Evolutionary conservation across 2,329 filamentous ascomycete species (phyloP).

Genomic region (Diaporthe ilicicola): DNA sequence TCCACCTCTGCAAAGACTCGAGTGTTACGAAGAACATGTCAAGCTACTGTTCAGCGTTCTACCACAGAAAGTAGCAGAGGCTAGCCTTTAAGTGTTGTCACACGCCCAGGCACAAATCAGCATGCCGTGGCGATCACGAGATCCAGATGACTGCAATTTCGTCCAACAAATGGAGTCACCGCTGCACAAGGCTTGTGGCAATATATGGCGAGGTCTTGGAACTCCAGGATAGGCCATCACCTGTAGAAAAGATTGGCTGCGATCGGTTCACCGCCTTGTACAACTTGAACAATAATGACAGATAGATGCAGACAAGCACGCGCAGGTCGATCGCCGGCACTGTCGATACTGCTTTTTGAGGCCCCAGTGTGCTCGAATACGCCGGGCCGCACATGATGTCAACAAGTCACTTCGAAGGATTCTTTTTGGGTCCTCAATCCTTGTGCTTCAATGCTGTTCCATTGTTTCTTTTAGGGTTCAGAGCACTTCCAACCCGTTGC

Average conservation of each 20-base stretch:
- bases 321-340: no score
- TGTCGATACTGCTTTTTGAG: background rate
- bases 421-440: no score
- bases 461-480: constrained; percentile 42
- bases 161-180: background rate
- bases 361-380: background rate
- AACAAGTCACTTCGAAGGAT: background rate
- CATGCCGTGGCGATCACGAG: no score
- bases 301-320: background rate
- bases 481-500: constrained; percentile 46
- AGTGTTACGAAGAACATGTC: no score
- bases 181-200: background rate
- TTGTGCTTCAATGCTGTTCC: constrained; percentile 40
- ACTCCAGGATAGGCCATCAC: background rate
- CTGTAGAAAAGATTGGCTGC: no score
- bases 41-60: no score
- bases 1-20: no score
- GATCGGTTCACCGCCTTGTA: no score
- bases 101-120: background rate
- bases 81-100: background rate
- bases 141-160: background rate
- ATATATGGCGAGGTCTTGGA: no score
- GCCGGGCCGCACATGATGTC: background rate
- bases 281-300: background rate
- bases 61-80: no score